Evolutionary conservation across 2,329 filamentous ascomycete species (phyloP), one percentile per base, ranked within the genome.

Genomic region (Sordariomycetes sp.): DNA sequence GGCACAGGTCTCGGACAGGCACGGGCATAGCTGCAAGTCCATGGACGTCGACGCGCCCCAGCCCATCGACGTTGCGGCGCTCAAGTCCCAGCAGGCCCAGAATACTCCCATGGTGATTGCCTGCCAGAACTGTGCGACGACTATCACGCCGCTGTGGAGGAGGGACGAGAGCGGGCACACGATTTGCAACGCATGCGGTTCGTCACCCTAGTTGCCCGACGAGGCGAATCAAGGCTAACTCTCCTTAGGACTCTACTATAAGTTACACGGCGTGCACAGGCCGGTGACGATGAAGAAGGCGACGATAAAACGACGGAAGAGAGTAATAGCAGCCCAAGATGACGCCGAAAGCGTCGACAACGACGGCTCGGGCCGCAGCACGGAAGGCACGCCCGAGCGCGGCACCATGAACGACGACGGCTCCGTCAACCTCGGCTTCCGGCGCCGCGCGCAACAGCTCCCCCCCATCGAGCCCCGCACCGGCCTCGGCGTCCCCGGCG

Each of bases 281-380:
- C 94, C 94, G 0, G 89, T 94, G 5, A 90, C 90, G n/a, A 97
- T 99, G 94, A 99, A 97, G 72, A 97, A 96, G 70, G 87, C 90
- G 2, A 88, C 95, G 28, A 99, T 99, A 69, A 97, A 99, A 72
- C 83, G 94, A 61, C 81, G 94, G 60, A 97, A 97, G 76, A 85
- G 94, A 59, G 90, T 97, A 6, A 91, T 97, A 51, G 90, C 88
- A 20, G 74, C 82, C 28, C 74, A 79, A 54, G 77, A 75, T 64
- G 73, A 74, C 35, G 70, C 76, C 54, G 68, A 73, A 52, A 73
- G 77, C 39, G 80, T 83, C 35, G 74, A 70, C 7, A 71, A 74
- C 13, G 74, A 77, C 20, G 72, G 74, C 2, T 70, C 73, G 20
- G 70, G 67, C 8, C 70, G 64, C 45, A 70, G 64, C 55, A 68